Percentiles rank a stretch among this genome's conserved stretches.
These are phyloP conservation scores for Lipomyces yamanashiensis DNA, from an alignment of 805 yeast genomes.

Conservation along the genomic window DNA sequence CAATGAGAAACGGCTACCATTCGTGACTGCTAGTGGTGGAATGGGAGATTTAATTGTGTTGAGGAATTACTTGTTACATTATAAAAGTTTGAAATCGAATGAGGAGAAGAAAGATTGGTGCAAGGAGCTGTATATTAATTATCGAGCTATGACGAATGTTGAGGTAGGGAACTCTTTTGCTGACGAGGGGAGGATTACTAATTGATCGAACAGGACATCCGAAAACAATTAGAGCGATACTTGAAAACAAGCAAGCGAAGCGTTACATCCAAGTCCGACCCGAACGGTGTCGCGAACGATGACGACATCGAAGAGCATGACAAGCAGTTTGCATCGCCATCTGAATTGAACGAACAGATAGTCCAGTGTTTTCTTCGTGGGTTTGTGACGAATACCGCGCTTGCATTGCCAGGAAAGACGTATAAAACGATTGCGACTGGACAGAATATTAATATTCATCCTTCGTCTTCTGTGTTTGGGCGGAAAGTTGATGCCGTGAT, in stretches of 20 bases:
- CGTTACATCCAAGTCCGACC: background rate
- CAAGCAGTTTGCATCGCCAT: constrained; percentile 34
- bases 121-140: constrained; percentile 71
- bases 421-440: constrained; percentile 84
- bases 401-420: constrained; percentile 93
- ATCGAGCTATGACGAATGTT: constrained; percentile 77
- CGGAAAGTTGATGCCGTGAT: constrained; percentile 80
- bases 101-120: constrained; percentile 82
- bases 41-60: constrained; percentile 83
- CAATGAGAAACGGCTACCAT: constrained; percentile 70
- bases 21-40: constrained; percentile 71
- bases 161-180: constrained; percentile 14
- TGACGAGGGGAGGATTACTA: too few species aligned
- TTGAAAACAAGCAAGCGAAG: constrained; percentile 12
- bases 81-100: constrained; percentile 50
- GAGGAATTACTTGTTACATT: constrained; percentile 74
- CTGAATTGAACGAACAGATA: constrained; percentile 50
- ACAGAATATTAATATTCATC: constrained; percentile 49
- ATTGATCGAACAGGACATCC: constrained; percentile 57
- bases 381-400: constrained; percentile 84
- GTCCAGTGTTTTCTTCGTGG: constrained; percentile 84
- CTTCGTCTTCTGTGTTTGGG: constrained; percentile 62
- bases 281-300: background rate
- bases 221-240: constrained; percentile 66
- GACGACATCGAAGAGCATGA: constrained; percentile 42